These are phyloP conservation scores for Starmerella bombi DNA, from an alignment of 805 yeast species.

Conservation along the genomic window DNA sequence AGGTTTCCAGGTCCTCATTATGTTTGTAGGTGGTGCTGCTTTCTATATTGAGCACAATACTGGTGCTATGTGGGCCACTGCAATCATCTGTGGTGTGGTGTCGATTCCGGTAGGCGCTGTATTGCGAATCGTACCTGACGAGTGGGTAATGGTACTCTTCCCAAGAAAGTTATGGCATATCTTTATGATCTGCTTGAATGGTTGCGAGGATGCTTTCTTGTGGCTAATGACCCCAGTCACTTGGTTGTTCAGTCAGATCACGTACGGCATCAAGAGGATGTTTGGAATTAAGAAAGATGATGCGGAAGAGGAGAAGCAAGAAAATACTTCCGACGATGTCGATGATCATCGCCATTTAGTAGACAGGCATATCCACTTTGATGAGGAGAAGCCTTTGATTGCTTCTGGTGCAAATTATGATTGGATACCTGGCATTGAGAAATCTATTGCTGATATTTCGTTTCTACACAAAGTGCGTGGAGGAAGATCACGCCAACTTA, in stretches of 20 bases:
- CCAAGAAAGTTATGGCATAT: conserved; percentile 43
- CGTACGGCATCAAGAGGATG: conserved; percentile 11
- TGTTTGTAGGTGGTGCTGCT: conserved; percentile 96
- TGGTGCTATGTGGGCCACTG: conserved; percentile 79
- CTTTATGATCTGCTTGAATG: conserved; percentile 19
- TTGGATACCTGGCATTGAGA: conserved; percentile 32
- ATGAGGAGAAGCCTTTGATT: conserved; percentile 2
- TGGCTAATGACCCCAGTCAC: conserved; percentile 20
- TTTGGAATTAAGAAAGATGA: conserved; percentile 15
- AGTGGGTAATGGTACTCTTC: conserved; percentile 50
- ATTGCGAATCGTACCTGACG: conserved; percentile 73
- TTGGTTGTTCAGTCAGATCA: conserved; percentile 12
- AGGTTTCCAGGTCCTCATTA: conserved; percentile 73
- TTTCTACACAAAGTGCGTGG: conserved; percentile 29
- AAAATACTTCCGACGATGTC: conserved; percentile 13
- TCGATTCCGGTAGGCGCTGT: conserved; percentile 71
- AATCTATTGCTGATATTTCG: conserved; percentile 29
- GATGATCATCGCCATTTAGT: conserved; percentile 5
- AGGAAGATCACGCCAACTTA: conserved; percentile 27
- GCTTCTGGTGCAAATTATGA: conserved; percentile 20
- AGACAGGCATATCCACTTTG: conserved; percentile 7
- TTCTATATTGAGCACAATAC: conserved; percentile 72
- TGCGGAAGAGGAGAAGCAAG: conserved; percentile 18
- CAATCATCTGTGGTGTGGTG: conserved; percentile 64
- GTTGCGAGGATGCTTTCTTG: conserved; percentile 19